These are phyloP conservation scores for Hypomyces rosellus DNA, from an alignment of 2,329 filamentous ascomycete species.

Conservation along the genomic window DNA sequence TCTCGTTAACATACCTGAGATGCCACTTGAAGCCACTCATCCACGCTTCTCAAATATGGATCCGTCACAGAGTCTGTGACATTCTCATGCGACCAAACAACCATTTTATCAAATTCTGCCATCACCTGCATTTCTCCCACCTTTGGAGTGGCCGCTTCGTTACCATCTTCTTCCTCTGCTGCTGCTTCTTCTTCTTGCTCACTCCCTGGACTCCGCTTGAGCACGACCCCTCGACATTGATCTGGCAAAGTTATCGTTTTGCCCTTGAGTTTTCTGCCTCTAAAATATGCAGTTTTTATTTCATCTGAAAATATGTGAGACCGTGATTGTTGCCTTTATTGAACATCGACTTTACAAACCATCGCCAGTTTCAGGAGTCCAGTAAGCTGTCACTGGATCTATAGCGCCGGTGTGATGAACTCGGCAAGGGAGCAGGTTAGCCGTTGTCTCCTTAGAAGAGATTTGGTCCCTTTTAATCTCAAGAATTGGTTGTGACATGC, in stretches of 20 bases:
- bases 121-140: conserved; percentile 55
- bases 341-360: neutral
- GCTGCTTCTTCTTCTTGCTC: neutral
- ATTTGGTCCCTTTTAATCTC: conserved; percentile 25
- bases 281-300: conserved; percentile 58
- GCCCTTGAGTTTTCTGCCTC: conserved; percentile 73
- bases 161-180: conserved; percentile 19
- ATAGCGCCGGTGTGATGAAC: conserved; percentile 71
- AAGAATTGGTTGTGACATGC: conserved; percentile 40
- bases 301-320: conserved; percentile 36
- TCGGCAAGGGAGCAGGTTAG: conserved; percentile 73
- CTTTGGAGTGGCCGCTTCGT: conserved; percentile 37
- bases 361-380: conserved; percentile 52
- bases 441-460: conserved; percentile 36
- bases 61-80: conserved; percentile 57
- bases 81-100: conserved; percentile 80
- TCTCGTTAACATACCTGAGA: conserved; percentile 45
- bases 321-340: neutral
- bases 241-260: conserved; percentile 59
- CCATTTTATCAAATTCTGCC: conserved; percentile 64
- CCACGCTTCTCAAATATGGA: conserved; percentile 64
- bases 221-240: conserved; percentile 62
- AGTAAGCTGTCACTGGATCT: conserved; percentile 58
- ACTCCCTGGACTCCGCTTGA: conserved; percentile 30
- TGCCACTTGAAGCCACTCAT: conserved; percentile 75